Percentiles rank a stretch among this genome's conserved stretches.
phyloP scores from a whole-genome alignment of 257 asterid genomes.

The Solanum habrochaites region DNA sequence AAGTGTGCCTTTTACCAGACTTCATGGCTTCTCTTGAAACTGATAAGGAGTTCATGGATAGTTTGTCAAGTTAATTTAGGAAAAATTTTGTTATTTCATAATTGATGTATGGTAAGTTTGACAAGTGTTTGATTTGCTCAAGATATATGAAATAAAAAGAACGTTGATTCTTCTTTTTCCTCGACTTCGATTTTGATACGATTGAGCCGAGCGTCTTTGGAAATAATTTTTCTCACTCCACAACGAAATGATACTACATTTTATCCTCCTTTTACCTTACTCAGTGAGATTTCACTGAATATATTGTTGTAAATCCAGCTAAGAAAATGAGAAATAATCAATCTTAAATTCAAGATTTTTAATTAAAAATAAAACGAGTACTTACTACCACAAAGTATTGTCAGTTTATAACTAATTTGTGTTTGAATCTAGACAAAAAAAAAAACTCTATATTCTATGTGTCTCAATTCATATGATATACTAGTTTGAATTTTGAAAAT shows the following conservation, averaged over 20 bases:
- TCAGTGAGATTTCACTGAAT: rapidly evolving
- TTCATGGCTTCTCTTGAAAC: conserved; percentile 18
- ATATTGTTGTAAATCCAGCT: no score
- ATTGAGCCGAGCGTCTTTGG: not conserved
- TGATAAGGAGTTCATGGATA: conserved; percentile 11
- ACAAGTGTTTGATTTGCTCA: not conserved
- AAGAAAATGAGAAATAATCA: not conserved
- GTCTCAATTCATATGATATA: no score
- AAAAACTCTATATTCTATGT: no score
- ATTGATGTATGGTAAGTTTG: not conserved
- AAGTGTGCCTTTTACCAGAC: conserved; percentile 12
- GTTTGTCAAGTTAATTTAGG: not conserved
- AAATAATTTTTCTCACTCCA: rapidly evolving
- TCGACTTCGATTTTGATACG: not conserved
- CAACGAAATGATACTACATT: not conserved
- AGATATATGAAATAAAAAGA: not conserved
- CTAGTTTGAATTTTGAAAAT: not conserved
- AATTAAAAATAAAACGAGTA: no score
- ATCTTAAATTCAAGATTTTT: not conserved
- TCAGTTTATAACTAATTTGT: not conserved
- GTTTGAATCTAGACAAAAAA: no score
- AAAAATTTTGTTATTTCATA: not conserved
- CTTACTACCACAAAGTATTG: not conserved
- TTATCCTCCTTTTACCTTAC: rapidly evolving
- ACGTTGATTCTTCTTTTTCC: not conserved